Percentiles rank a stretch among this genome's conserved stretches.
These are phyloP conservation scores for Candida multigemmis DNA, from an alignment of 805 yeast genomes.

Conservation along the genomic window DNA sequence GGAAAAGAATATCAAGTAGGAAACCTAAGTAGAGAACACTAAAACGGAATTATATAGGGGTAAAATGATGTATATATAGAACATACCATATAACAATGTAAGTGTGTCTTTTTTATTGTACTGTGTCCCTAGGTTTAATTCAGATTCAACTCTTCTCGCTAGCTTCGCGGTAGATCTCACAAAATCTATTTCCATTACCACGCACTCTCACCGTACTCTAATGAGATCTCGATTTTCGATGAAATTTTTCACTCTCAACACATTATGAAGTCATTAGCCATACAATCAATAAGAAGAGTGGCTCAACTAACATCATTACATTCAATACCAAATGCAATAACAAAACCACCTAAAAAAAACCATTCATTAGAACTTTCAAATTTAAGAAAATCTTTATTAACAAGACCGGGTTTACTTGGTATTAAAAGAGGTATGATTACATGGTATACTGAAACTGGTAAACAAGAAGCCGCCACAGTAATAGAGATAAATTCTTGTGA, in stretches of 20 bases:
- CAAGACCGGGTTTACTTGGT: slow-evolving; percentile 79
- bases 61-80: too few species aligned
- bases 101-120: too few species aligned
- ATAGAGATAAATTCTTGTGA: slow-evolving; percentile 83
- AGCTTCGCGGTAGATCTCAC: too few species aligned
- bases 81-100: too few species aligned
- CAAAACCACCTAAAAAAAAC: slow-evolving; percentile 38
- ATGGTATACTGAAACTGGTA: slow-evolving; percentile 65
- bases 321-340: slow-evolving; percentile 39
- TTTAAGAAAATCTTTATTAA: slow-evolving; percentile 60
- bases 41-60: too few species aligned
- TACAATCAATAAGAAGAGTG: slow-evolving; percentile 15
- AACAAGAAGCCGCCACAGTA: slow-evolving; percentile 74
- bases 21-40: not conserved
- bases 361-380: slow-evolving; percentile 66
- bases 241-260: too few species aligned
- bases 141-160: too few species aligned
- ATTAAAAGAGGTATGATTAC: slow-evolving; percentile 87
- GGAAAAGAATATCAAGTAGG: slow-evolving; percentile 84
- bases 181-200: too few species aligned
- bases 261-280: not conserved
- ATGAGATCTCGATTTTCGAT: too few species aligned
- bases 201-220: too few species aligned
- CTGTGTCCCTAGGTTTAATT: too few species aligned
- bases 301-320: slow-evolving; percentile 42